These are phyloP conservation scores for Puccinia brachypodii DNA, from an alignment of 1,284 basidiomycete species.

Conservation along the genomic window DNA sequence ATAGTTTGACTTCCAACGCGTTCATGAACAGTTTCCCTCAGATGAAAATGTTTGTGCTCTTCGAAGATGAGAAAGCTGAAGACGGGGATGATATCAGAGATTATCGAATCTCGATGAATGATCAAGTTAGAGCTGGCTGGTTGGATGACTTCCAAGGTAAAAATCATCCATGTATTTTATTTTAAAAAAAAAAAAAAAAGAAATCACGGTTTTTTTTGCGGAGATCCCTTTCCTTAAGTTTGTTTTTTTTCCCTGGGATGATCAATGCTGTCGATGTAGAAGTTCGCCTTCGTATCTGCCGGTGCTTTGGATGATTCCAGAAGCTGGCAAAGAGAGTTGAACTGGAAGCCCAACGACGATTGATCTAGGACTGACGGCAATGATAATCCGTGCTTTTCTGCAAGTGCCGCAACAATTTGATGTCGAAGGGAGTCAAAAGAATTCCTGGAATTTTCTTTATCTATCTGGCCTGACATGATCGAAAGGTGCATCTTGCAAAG, in stretches of 20 bases:
- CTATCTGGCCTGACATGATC: background rate
- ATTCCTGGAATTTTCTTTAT: background rate
- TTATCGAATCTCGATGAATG: conserved; percentile 10
- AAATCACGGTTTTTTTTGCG: too few species aligned
- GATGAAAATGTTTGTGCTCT: conserved; percentile 49
- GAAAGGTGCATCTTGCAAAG: conserved; percentile 40
- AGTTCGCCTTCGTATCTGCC: background rate
- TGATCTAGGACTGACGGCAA: conserved; percentile 24
- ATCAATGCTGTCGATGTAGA: conserved; percentile 44
- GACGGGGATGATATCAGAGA: conserved; percentile 38
- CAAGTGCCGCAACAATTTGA: conserved; percentile 19
- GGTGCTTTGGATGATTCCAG: background rate
- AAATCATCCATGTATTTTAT: too few species aligned
- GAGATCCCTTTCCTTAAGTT: too few species aligned
- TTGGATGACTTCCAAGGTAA: conserved; percentile 9
- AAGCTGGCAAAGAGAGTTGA: conserved; percentile 19
- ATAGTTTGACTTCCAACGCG: conserved; percentile 33
- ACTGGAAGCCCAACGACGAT: conserved; percentile 28
- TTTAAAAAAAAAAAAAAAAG: too few species aligned
- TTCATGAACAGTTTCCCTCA: conserved; percentile 46
- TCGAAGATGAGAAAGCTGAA: conserved; percentile 49
- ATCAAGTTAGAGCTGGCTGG: background rate
- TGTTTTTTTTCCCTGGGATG: too few species aligned
- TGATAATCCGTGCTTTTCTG: conserved; percentile 23
- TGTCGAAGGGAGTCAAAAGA: conserved; percentile 34